A percentile compares a stretch with the other conserved stretches of the same genome.
These are phyloP conservation scores for Euphorbia corollata DNA, from an alignment of 441 rosid genomes.

Conservation along the genomic window DNA sequence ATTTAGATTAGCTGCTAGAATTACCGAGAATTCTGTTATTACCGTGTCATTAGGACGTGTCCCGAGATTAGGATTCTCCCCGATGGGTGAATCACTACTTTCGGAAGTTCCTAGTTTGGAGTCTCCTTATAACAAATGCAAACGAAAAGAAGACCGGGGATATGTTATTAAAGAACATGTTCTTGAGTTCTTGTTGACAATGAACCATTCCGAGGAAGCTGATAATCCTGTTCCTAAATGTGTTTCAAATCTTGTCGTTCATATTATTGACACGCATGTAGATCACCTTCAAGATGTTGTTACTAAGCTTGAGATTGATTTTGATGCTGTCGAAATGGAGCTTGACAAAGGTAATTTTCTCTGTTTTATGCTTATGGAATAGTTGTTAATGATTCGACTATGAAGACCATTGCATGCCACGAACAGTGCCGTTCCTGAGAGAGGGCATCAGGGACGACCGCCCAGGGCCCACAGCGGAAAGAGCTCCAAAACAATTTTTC, in stretches of 20 bases:
- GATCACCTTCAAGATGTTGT: slow-evolving; percentile 90
- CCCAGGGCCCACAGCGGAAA: too few relatives aligned
- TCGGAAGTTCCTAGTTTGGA: slow-evolving; percentile 86
- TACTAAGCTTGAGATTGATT: slow-evolving; percentile 79
- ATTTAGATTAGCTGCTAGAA: slow-evolving; percentile 78
- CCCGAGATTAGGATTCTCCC: slow-evolving; percentile 84
- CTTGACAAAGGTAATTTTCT: slow-evolving; percentile 63
- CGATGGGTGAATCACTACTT: slow-evolving; percentile 64
- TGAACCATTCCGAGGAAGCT: slow-evolving; percentile 98
- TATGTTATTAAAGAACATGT: slow-evolving; percentile 86
- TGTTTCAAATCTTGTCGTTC: slow-evolving; percentile 80
- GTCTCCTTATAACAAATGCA: slow-evolving; percentile 40
- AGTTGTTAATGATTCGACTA: background rate
- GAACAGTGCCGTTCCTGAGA: background rate
- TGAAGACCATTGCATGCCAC: background rate
- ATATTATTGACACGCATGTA: slow-evolving; percentile 74
- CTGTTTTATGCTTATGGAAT: background rate
- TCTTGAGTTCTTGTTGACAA: slow-evolving; percentile 78
- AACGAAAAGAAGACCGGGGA: slow-evolving; percentile 48
- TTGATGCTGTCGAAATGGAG: slow-evolving; percentile 78
- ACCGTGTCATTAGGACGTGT: slow-evolving; percentile 87
- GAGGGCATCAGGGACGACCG: too few relatives aligned
- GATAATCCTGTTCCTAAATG: slow-evolving; percentile 87
- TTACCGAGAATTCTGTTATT: slow-evolving; percentile 74
- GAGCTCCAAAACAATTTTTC: too few relatives aligned